Evolutionary conservation across 1,139 yeast species (phyloP), one percentile per base, ranked within the genome.

Genomic region (Spathaspora sp.): DNA sequence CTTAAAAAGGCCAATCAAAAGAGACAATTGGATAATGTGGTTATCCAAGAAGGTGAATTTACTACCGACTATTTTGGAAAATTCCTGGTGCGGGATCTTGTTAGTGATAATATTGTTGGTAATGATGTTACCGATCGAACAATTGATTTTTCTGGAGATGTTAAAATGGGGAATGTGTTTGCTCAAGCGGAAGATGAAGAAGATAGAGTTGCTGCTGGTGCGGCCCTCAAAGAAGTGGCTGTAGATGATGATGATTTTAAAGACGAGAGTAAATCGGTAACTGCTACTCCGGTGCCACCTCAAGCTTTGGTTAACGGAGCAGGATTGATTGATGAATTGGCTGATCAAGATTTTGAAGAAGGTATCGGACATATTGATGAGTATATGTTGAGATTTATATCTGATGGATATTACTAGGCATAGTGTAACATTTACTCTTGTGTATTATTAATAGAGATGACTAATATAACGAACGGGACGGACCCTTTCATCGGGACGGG

Each of bases 111-210:
- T 18, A 74, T 66, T 8, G 53, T 63, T 8, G 69, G 67, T 4
- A 63, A 57, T 5, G 76, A 68, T 15, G 51, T 65, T 43, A 70
- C 68, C 18, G 77, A 69, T 49, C 63, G 65, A 51, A 74, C 71
- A 40, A 54, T 72, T 56, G 60, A 68, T 58, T 67, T 63, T 38
- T 61, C 67, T 15, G 66, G 70, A 8, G 69, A 75, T 36, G 80
- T 74, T 39, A 76, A 81, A 48, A 72, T 89, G 49, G 87, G 84
- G 15, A 81, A 74, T 51, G 85, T 83, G 3, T 72, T 93, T 53
- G 96, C 96, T 1, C 91, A 87, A 60, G 99, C 97, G 0, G 99
- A 93, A 68, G 99, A 95, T 62, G 97, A 84, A 45, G 97, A 93
- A 47, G 99, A 95, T 70, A 86, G 95, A 16, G 81, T 79, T 4